These are phyloP conservation scores for Myochromella boudieri DNA, from an alignment of 768 basidiomycete genomes.

Conservation along the genomic window DNA sequence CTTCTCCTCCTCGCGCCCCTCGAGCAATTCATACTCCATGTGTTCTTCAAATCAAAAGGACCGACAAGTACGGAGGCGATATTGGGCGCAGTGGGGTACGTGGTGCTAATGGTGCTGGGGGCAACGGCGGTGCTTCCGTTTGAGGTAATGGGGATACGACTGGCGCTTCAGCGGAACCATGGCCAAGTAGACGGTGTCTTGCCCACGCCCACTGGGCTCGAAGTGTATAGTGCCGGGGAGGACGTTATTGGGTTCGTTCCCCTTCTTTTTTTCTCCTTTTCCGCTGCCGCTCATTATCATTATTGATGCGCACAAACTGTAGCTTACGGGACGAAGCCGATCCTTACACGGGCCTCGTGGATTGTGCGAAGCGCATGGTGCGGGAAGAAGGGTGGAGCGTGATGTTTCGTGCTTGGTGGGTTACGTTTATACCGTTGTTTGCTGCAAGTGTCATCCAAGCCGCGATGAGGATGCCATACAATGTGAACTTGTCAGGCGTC, in stretches of 20 bases:
- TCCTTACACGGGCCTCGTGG: constrained; percentile 69
- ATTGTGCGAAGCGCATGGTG: constrained; percentile 72
- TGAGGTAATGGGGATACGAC: constrained; percentile 71
- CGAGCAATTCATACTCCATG: background rate
- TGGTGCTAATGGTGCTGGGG: constrained; percentile 52
- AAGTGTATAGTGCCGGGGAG: constrained; percentile 7
- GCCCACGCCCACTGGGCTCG: too few relatives aligned
- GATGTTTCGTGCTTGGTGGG: constrained; percentile 83
- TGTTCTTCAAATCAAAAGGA: background rate
- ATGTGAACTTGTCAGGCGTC: too few relatives aligned
- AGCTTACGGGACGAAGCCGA: constrained; percentile 74
- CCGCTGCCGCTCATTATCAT: background rate
- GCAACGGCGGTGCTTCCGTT: constrained; percentile 64
- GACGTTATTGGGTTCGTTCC: constrained; percentile 12
- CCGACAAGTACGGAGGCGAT: background rate
- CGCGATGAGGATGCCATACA: too few relatives aligned
- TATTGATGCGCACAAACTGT: background rate
- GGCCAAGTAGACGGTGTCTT: constrained; percentile 55
- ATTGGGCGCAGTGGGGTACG: constrained; percentile 5
- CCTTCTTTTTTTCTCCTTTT: too few relatives aligned
- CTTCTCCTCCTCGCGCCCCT: constrained; percentile 17
- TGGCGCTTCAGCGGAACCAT: constrained; percentile 82
- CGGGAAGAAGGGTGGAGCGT: constrained; percentile 73
- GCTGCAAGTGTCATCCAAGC: constrained; percentile 1
- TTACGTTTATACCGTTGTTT: constrained; percentile 43